A percentile compares a stretch with the other conserved stretches of the same genome.
Evolutionary conservation across 2,329 filamentous ascomycete genomes (phyloP).

Genomic region (Verruconis gallopava): DNA sequence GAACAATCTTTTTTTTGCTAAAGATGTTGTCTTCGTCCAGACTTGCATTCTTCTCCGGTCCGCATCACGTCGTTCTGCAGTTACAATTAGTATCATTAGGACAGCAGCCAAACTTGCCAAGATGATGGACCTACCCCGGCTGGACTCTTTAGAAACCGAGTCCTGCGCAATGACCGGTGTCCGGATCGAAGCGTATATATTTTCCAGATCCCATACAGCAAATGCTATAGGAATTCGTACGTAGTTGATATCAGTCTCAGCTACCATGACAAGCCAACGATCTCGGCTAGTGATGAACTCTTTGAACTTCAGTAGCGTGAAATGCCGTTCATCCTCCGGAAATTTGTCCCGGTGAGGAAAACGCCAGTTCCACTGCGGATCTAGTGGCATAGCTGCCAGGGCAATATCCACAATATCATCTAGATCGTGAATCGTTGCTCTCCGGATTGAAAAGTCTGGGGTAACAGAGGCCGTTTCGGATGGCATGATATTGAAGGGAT

Average conservation of each 20-base stretch:
- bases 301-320: constrained; percentile 9
- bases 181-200: too few species aligned
- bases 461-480: background rate
- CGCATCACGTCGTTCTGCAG: constrained; percentile 7
- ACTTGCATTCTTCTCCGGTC: constrained; percentile 10
- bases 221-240: constrained; percentile 7
- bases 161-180: background rate
- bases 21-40: constrained; percentile 6
- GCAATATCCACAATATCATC: constrained; percentile 11
- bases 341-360: constrained; percentile 10
- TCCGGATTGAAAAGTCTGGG: constrained; percentile 4
- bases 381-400: constrained; percentile 10
- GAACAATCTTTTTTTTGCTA: constrained; percentile 9
- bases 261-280: constrained; percentile 9
- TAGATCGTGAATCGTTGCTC: constrained; percentile 7
- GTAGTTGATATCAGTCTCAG: constrained; percentile 1
- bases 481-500: too few species aligned
- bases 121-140: too few species aligned
- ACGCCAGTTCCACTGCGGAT: constrained; percentile 12
- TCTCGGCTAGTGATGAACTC: constrained; percentile 10
- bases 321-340: constrained; percentile 7
- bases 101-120: background rate
- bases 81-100: background rate
- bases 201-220: constrained; percentile 11
- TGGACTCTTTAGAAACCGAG: background rate